Percentiles rank a stretch among this genome's conserved stretches.
Conservation (phyloP, 2,329 filamentous ascomycete genomes). For the Aspergillus flavus region DNA sequence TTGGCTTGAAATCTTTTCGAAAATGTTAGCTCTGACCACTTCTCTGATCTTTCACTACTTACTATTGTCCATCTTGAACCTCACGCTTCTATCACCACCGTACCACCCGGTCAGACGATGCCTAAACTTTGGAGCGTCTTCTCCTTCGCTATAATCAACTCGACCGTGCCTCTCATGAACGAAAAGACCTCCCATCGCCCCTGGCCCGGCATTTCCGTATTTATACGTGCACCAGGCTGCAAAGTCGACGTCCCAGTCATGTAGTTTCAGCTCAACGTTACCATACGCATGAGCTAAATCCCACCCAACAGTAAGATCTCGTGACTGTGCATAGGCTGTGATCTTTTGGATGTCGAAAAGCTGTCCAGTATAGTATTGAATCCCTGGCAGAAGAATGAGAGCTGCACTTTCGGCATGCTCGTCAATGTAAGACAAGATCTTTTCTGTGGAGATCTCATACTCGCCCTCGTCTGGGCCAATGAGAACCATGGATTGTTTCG, state of each 20-base stretch:
- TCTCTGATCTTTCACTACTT: conserved; percentile 15
- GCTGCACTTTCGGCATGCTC: conserved; percentile 71
- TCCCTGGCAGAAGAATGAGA: conserved; percentile 76
- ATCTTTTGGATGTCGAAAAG: conserved; percentile 78
- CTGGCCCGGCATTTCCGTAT: conserved; percentile 84
- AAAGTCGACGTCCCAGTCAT: conserved; percentile 89
- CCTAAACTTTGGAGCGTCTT: conserved; percentile 55
- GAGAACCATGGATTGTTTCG: conserved; percentile 69
- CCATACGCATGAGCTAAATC: conserved; percentile 83
- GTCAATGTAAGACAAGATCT: conserved; percentile 73
- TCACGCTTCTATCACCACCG: conserved; percentile 71
- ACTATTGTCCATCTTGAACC: conserved; percentile 79
- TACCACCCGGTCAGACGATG: conserved; percentile 81
- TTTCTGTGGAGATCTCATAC: conserved; percentile 67
- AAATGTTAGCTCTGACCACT: conserved; percentile 4
- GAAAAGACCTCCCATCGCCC: conserved; percentile 75
- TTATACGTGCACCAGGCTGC: conserved; percentile 94
- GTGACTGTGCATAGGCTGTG: conserved; percentile 70
- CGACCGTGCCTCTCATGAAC: conserved; percentile 72
- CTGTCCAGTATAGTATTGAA: conserved; percentile 91
- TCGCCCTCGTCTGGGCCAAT: conserved; percentile 63
- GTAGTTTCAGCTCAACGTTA: conserved; percentile 75
- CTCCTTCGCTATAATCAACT: conserved; percentile 42
- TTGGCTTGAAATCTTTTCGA: conserved; percentile 66
- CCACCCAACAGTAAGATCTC: conserved; percentile 76